Evolutionary conservation across 495 filamentous ascomycete species (phyloP).

Genomic region (Aspergillus affinis): DNA sequence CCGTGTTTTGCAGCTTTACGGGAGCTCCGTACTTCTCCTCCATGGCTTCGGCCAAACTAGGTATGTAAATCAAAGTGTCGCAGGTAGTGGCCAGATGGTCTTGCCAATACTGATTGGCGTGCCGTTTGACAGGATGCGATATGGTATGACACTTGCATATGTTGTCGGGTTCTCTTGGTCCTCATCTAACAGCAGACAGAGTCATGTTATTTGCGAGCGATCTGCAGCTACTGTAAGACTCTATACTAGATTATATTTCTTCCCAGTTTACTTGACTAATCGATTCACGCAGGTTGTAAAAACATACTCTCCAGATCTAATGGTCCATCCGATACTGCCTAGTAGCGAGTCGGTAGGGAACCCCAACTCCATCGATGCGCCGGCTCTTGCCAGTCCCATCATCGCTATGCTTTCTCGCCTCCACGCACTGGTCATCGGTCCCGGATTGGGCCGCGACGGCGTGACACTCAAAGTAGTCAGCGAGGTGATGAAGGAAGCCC

Average conservation of each 20-base stretch:
- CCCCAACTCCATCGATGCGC: slow-evolving; percentile 44
- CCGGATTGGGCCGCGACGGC: slow-evolving; percentile 84
- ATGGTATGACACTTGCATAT: slow-evolving; percentile 55
- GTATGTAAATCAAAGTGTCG: slow-evolving; percentile 28
- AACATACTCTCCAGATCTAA: slow-evolving; percentile 95
- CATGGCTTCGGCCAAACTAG: slow-evolving; percentile 86
- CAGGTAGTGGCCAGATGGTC: not conserved
- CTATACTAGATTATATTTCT: not conserved
- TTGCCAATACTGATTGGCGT: not conserved
- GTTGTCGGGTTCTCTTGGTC: not conserved
- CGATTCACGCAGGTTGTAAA: slow-evolving; percentile 68
- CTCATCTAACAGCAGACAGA: slow-evolving; percentile 51
- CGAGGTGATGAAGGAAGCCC: slow-evolving; percentile 76
- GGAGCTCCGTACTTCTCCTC: slow-evolving; percentile 98
- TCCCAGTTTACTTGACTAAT: not conserved
- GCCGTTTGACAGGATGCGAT: slow-evolving; percentile 59
- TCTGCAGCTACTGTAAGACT: slow-evolving; percentile 62
- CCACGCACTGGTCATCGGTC: slow-evolving; percentile 91
- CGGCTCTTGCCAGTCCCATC: slow-evolving; percentile 66
- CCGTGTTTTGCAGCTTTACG: slow-evolving; percentile 66
- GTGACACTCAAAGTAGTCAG: slow-evolving; percentile 87
- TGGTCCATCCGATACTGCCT: slow-evolving; percentile 97
- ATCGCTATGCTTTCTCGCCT: slow-evolving; percentile 79
- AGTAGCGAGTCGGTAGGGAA: slow-evolving; percentile 53
- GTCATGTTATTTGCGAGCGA: slow-evolving; percentile 94